These are phyloP conservation scores for Adansonia gregorii DNA, from an alignment of 441 rosid species.

Conservation along the genomic window DNA sequence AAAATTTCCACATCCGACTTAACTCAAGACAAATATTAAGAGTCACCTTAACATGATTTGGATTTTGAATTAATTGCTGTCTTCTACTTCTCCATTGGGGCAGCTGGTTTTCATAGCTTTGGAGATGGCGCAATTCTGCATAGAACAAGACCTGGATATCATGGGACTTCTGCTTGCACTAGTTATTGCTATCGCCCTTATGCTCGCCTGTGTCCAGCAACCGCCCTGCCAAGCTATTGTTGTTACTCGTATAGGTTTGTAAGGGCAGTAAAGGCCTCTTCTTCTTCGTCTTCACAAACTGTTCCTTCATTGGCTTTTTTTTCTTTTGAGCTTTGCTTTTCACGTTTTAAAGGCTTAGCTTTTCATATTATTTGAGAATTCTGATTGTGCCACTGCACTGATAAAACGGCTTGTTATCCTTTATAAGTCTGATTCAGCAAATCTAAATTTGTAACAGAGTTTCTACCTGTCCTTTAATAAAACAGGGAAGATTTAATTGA, in stretches of 20 bases:
- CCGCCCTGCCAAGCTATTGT: constrained; percentile 4
- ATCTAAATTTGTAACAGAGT: background rate
- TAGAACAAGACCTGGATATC: background rate
- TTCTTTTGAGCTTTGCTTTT: background rate
- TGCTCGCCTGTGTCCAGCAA: constrained; percentile 10
- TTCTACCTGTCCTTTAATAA: background rate
- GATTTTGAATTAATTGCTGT: background rate
- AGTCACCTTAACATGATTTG: background rate
- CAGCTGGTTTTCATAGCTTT: background rate
- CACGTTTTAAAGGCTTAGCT: background rate
- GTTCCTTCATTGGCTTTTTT: background rate
- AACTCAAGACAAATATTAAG: background rate
- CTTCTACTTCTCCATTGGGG: background rate
- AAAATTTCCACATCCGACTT: background rate
- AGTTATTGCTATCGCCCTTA: background rate
- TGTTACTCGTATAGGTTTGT: background rate
- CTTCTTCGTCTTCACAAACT: background rate
- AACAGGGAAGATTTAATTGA: no score
- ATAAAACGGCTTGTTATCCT: background rate
- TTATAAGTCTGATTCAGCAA: no score
- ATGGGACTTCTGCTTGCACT: constrained; percentile 21
- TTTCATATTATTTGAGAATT: background rate
- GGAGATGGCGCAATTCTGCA: constrained; percentile 16
- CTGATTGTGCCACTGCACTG: background rate
- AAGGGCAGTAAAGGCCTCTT: background rate